These are phyloP conservation scores for Phytophthora brassicae DNA, from an alignment of 352 stramenopile genomes.

Conservation along the genomic window DNA sequence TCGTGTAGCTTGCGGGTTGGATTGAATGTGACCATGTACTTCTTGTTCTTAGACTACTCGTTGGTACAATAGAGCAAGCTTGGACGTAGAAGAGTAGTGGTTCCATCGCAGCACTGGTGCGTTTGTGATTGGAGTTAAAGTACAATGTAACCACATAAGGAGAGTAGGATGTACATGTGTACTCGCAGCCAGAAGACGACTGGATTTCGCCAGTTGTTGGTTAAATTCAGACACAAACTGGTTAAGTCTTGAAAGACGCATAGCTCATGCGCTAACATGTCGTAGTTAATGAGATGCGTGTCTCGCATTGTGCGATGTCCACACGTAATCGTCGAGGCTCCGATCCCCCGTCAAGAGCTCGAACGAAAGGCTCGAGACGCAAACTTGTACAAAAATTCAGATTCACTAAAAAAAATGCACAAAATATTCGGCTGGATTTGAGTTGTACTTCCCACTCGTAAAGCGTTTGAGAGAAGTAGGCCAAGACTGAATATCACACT, in stretches of 20 bases:
- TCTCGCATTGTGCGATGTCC: constrained; percentile 38
- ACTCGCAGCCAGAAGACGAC: constrained; percentile 81
- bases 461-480: no score
- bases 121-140: constrained; percentile 41
- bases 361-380: constrained; percentile 45
- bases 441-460: no score
- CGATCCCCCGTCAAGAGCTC: constrained; percentile 38
- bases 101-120: constrained; percentile 43
- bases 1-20: constrained; percentile 70
- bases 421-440: constrained; percentile 78
- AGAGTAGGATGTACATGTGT: constrained; percentile 81
- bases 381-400: constrained; percentile 56
- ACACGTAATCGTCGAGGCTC: constrained; percentile 40
- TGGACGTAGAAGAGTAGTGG: constrained; percentile 90
- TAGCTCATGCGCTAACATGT: constrained; percentile 48
- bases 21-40: constrained; percentile 50
- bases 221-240: constrained; percentile 64
- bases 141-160: constrained; percentile 80
- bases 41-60: constrained; percentile 87
- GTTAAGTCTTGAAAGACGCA: constrained; percentile 46
- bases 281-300: constrained; percentile 37
- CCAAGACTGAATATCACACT: no score
- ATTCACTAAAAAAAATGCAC: constrained; percentile 71
- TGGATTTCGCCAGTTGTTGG: constrained; percentile 72
- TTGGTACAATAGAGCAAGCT: constrained; percentile 82